Base-by-base conservation (phyloP, 768 basidiomycete species). In the Leucosporidium yakuticum region DNA sequence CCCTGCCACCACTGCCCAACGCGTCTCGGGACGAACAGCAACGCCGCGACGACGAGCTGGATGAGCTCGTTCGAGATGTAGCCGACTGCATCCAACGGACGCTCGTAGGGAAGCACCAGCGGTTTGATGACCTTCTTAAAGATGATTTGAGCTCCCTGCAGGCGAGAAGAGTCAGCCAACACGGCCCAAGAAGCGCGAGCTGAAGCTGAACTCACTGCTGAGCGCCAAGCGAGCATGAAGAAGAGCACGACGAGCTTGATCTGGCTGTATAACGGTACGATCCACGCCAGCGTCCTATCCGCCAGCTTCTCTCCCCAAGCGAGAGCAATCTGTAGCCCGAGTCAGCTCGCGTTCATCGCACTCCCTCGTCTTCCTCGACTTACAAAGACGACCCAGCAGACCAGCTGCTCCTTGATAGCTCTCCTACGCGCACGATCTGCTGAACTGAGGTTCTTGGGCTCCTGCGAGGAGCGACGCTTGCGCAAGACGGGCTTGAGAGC, bases 81-180 rank as follows among this genome's bases (percentile, higher is more conserved):
- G 12, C 61, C 65, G 25, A 60, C 21, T 11, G 56, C 34, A 63
- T 72, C 71, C 29, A 72, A 62, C 7, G 71, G 68, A 0, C 64
- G 64, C 32, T 72, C 71, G 59, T 68, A 72, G 1, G 71, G 71
- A 31, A 50, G 55, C 5, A 72, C 39, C 3, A 55, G 20, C 0
- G 71, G 71, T 31, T 36, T 60, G 54, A 72, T 56, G 7, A 67
- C 8, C 39, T 69, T 69, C 48, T 63, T 55, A 23, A 64, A 72
- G 21, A 69, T 11, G 23, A 61, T 25, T 6, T 49, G 53, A 2
- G 71, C 55, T 23, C 71, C 71, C 67, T 69, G 55, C 1, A 20
- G 12, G 23, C 1, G 4, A 23, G 25, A 9, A 5, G 0, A 0
- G 59, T 62, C n/a, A 34, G 54, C n/a, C 15, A 3, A 4, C 39